Conservation (phyloP, 2,329 filamentous ascomycete genomes). For the Alternaria triticimaculans region DNA sequence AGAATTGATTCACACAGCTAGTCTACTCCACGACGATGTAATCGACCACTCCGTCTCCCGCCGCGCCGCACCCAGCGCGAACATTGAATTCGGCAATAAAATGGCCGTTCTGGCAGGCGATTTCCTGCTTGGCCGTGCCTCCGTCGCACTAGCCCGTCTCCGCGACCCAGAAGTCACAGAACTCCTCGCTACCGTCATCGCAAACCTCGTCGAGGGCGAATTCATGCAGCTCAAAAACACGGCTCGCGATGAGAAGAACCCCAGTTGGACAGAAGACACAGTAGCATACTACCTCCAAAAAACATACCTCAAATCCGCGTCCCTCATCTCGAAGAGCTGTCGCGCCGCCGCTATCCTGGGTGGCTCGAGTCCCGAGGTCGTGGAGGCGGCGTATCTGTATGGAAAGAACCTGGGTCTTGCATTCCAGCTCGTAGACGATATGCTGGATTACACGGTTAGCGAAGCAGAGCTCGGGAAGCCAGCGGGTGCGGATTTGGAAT, state of each 20-base stretch:
- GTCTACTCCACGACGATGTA: conserved; percentile 95
- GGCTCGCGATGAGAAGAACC: conserved; percentile 81
- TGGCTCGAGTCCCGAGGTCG: conserved; percentile 74
- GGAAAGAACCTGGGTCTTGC: conserved; percentile 92
- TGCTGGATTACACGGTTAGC: conserved; percentile 93
- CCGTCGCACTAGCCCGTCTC: conserved; percentile 87
- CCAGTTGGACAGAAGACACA: conserved; percentile 85
- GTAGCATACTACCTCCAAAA: conserved; percentile 96
- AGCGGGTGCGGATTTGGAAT: conserved; percentile 88
- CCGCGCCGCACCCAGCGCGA: conserved; percentile 84
- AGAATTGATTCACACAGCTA: conserved; percentile 96
- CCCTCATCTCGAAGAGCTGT: conserved; percentile 94
- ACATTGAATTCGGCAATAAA: conserved; percentile 97
- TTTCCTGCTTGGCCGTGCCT: conserved; percentile 90
- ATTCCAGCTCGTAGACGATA: conserved; percentile 97
- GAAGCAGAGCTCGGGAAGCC: conserved; percentile 90
- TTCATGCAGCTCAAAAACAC: conserved; percentile 99
- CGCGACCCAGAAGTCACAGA: conserved; percentile 95
- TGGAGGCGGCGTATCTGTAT: conserved; percentile 90
- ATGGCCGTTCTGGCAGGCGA: conserved; percentile 99
- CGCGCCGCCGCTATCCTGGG: conserved; percentile 88
- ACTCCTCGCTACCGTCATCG: conserved; percentile 92
- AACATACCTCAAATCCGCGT: conserved; percentile 96
- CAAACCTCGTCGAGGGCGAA: conserved; percentile 96
- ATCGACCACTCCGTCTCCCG: conserved; percentile 91